Evolutionary conservation across 345 rosid species (phyloP), one percentile per base, ranked within the genome.

Genomic region (Eucalyptus marginata): DNA sequence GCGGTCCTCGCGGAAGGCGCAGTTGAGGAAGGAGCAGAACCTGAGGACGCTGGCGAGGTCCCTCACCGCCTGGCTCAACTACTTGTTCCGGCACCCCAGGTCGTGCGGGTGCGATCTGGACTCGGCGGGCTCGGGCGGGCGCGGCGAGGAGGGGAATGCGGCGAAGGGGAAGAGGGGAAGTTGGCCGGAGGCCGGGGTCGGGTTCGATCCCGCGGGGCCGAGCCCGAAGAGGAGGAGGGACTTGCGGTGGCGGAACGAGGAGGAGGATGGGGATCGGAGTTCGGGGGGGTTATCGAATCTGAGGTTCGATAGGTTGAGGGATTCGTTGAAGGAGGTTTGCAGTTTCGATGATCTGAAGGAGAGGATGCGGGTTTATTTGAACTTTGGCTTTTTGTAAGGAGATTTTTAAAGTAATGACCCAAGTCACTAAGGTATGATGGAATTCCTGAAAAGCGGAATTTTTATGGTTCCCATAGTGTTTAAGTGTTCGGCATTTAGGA

Each of bases 341-440:
- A 97, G 99, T 90, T 93, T 97, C n/a, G 98, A 97, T 90, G 99
- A 97, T 93, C 91, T 97, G 94, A 93, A 90, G 90, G 93, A 94
- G 90, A 91, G 99, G 62, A 94, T 97, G 98, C 89, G 90, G 59
- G 76, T 91, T 90, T 94, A 94, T 66, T 92, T 97, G 93, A 96
- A 96, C 88, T 90, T 90, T 94, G 91, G 92, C 90, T 52, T 79
- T 90, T 91, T 96, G 99, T 89, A 94, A 93, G 89, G 99, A 97
- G 91, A 92, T 96, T 89, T 93, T 94, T 46, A 93, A 91, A 87
- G 92, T 89, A 27, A 96, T 95, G 99, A 92, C 92, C 62, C 95
- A 88, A 44, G 97, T 96, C 15, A 91, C 93, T 49, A 97, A 95
- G 99, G 99, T 96, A 89, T 81, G 20, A 88, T 56, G 68, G 84